Conservation (phyloP, 2,329 filamentous ascomycete species). For the Colletotrichum eleusines region DNA sequence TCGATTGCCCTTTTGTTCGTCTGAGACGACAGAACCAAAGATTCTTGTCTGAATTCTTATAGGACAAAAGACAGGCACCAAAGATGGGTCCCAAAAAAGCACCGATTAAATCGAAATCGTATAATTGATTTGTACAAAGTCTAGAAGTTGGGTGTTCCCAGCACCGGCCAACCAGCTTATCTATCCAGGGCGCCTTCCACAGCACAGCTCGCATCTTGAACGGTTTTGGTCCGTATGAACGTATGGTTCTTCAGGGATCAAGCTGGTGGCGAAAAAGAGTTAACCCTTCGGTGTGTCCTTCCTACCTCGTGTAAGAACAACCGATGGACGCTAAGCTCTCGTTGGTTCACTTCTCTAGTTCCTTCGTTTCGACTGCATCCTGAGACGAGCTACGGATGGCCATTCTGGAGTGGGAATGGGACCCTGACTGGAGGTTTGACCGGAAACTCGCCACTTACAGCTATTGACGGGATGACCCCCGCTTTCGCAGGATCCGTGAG, state of each 20-base stretch:
- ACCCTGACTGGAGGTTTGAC: background rate
- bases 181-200: background rate
- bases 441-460: background rate
- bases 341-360: background rate
- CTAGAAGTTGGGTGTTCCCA: no score
- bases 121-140: no score
- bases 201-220: background rate
- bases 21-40: background rate
- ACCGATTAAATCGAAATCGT: no score
- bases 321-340: background rate
- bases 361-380: background rate
- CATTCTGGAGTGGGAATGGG: background rate
- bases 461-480: background rate
- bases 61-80: no score
- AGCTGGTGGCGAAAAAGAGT: background rate
- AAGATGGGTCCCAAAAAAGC: no score
- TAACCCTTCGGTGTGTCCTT: no score
- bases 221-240: no score
- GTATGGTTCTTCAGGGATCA: background rate
- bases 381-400: background rate
- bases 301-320: no score
- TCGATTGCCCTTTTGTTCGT: background rate
- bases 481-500: background rate
- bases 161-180: no score
- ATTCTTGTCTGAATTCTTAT: background rate